A percentile compares a stretch with the other conserved stretches of the same genome.
Evolutionary conservation across 805 yeast genomes (phyloP).

Genomic region (Debaryomyces tyrocola): DNA sequence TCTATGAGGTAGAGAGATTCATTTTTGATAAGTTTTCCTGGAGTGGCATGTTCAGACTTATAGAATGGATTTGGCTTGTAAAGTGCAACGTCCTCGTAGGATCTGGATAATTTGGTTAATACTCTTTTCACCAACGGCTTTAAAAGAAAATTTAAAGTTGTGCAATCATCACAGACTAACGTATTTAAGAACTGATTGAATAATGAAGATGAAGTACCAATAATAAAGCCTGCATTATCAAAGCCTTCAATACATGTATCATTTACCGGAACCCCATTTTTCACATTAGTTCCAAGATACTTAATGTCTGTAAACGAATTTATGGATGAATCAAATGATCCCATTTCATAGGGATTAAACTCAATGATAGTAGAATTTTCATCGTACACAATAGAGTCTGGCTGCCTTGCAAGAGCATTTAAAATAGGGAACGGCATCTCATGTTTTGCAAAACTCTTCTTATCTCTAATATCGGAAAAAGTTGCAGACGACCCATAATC

Average conservation of each 20-base stretch:
- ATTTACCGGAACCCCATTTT: conserved; percentile 27
- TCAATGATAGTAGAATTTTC: conserved; percentile 40
- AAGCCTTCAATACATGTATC: conserved; percentile 32
- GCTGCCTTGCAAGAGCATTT: conserved; percentile 35
- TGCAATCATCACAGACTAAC: conserved; percentile 34
- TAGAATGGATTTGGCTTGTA: conserved; percentile 40
- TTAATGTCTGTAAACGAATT: conserved; percentile 37
- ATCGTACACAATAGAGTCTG: conserved; percentile 28
- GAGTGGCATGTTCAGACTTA: conserved; percentile 26
- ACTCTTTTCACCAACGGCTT: conserved; percentile 26
- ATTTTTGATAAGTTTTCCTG: conserved; percentile 23
- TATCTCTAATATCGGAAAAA: conserved; percentile 34
- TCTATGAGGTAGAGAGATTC: conserved; percentile 38
- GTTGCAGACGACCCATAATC: conserved; percentile 23
- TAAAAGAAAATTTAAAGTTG: conserved; percentile 18
- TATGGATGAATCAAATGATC: conserved; percentile 40
- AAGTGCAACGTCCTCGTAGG: conserved; percentile 31
- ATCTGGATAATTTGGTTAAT: conserved; percentile 23
- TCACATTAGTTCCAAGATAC: conserved; percentile 36
- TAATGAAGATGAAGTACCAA: conserved; percentile 41
- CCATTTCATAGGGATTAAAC: conserved; percentile 43
- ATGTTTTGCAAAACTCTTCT: conserved; percentile 27
- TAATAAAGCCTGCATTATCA: conserved; percentile 40
- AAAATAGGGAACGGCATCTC: conserved; percentile 44
- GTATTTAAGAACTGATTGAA: conserved; percentile 37